phyloP scores from a whole-genome alignment of 495 filamentous ascomycete genomes.

The Penicillium bovifimosum region DNA sequence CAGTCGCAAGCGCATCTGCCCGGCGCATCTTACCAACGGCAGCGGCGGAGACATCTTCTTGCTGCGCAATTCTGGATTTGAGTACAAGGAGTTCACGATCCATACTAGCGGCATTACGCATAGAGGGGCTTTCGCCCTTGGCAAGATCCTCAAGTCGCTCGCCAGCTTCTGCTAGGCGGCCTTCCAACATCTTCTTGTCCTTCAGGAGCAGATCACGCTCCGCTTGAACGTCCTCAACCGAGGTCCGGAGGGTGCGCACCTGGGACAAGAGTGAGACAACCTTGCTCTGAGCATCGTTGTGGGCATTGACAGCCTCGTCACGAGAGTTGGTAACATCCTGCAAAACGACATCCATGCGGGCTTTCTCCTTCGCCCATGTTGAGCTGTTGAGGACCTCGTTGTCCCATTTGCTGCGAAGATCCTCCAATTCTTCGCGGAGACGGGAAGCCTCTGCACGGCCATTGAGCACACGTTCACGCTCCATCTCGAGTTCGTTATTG shows the following conservation, averaged over 20 bases:
- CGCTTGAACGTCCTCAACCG: constrained; percentile 76
- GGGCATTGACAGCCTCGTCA: constrained; percentile 86
- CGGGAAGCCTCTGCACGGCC: constrained; percentile 63
- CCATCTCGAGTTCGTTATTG: constrained; percentile 86
- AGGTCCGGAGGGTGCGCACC: constrained; percentile 75
- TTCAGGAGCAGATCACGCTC: constrained; percentile 81
- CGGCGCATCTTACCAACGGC: constrained; percentile 98
- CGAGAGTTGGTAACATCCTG: constrained; percentile 84
- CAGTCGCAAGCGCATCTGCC: constrained; percentile 78
- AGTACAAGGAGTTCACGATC: constrained; percentile 88
- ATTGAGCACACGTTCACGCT: constrained; percentile 76
- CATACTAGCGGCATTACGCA: constrained; percentile 85
- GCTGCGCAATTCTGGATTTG: constrained; percentile 82
- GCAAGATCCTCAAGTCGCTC: constrained; percentile 89
- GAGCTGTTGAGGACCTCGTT: constrained; percentile 97
- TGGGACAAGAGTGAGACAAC: constrained; percentile 89
- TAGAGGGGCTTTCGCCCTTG: constrained; percentile 78
- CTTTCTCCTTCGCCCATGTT: constrained; percentile 97
- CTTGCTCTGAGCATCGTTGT: constrained; percentile 91
- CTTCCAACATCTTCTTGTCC: constrained; percentile 86
- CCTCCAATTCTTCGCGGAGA: constrained; percentile 89
- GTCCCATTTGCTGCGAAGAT: constrained; percentile 95
- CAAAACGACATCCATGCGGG: constrained; percentile 82
- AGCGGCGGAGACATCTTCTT: constrained; percentile 87
- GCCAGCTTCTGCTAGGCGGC: constrained; percentile 80